Conservation (phyloP, 345 rosid species). For the Excoecaria agallocha region DNA sequence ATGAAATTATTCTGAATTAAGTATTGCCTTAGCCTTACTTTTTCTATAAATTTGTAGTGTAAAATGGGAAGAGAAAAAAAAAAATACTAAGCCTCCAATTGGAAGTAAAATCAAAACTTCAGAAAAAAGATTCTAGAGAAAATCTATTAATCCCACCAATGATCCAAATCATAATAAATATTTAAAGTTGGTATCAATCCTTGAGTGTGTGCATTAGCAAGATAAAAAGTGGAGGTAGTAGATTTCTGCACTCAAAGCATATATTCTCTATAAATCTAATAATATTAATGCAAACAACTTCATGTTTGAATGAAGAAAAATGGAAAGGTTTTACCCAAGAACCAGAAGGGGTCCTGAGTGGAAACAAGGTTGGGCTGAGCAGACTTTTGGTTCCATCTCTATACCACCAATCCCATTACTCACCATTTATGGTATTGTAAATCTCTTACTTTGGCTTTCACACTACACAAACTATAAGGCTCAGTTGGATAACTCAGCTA, state of each 20-base stretch:
- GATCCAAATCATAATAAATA: no score
- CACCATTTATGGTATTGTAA: conserved; percentile 46
- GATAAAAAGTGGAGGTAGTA: conserved; percentile 6
- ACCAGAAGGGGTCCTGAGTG: conserved; percentile 52
- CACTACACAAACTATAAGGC: conserved; percentile 29
- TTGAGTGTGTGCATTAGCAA: conserved; percentile 21
- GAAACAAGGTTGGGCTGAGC: conserved; percentile 53
- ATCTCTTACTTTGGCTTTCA: conserved; percentile 45
- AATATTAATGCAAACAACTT: not conserved
- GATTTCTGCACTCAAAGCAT: conserved; percentile 28
- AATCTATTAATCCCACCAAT: no score
- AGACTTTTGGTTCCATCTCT: conserved; percentile 37
- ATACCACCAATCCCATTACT: conserved; percentile 44
- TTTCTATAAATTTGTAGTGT: no score
- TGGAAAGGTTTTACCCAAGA: conserved; percentile 53
- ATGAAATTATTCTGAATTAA: no score
- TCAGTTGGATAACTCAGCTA: conserved; percentile 27
- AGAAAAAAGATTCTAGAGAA: no score
- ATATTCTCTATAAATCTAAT: conserved; percentile 6
- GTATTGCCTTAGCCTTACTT: no score
- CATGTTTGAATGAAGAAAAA: not conserved
- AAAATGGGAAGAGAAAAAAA: no score
- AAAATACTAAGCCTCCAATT: no score
- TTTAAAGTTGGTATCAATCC: not conserved
- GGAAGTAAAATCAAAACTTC: no score